A percentile compares a stretch with the other conserved stretches of the same genome.
These are phyloP conservation scores for Saccharomycopsis fibuligera DNA, from an alignment of 805 yeast genomes.

Conservation along the genomic window DNA sequence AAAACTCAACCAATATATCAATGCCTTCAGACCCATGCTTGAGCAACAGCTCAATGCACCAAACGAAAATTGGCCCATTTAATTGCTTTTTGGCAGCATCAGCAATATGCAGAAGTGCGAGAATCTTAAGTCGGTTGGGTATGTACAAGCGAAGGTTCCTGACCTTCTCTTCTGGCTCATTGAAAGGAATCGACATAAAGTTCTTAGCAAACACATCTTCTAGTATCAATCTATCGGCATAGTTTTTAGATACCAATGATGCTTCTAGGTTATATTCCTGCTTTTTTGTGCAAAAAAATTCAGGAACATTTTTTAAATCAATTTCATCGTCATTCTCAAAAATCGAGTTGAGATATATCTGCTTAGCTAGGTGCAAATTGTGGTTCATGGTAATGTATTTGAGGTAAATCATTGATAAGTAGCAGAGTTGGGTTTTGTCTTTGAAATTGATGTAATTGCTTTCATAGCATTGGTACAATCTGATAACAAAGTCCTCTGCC, in stretches of 20 bases:
- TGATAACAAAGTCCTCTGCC: conserved; percentile 3
- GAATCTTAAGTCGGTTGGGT: conserved; percentile 6
- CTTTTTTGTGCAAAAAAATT: conserved; percentile 8
- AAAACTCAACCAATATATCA: conserved; percentile 15
- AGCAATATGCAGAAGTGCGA: conserved; percentile 15
- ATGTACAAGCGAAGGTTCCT: conserved; percentile 11
- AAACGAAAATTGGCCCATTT: neutral
- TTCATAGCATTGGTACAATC: conserved; percentile 11
- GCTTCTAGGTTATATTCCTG: neutral
- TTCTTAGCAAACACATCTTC: conserved; percentile 4
- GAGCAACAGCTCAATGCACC: conserved; percentile 11
- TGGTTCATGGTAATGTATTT: conserved; percentile 8
- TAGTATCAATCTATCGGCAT: neutral
- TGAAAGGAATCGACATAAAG: conserved; percentile 18
- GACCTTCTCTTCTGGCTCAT: neutral
- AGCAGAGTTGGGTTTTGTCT: conserved; percentile 5
- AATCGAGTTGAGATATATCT: conserved; percentile 10
- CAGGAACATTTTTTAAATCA: conserved; percentile 8
- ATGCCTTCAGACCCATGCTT: conserved; percentile 11
- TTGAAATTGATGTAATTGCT: neutral
- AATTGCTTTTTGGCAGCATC: conserved; percentile 6
- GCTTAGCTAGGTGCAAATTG: neutral
- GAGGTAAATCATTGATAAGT: conserved; percentile 17
- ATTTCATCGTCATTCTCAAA: conserved; percentile 7
- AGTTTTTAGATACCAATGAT: neutral